Percentiles rank a stretch among this genome's conserved stretches.
Conservation (phyloP, 2,329 filamentous ascomycete species). For the Bimuria novae-zelandiae region DNA sequence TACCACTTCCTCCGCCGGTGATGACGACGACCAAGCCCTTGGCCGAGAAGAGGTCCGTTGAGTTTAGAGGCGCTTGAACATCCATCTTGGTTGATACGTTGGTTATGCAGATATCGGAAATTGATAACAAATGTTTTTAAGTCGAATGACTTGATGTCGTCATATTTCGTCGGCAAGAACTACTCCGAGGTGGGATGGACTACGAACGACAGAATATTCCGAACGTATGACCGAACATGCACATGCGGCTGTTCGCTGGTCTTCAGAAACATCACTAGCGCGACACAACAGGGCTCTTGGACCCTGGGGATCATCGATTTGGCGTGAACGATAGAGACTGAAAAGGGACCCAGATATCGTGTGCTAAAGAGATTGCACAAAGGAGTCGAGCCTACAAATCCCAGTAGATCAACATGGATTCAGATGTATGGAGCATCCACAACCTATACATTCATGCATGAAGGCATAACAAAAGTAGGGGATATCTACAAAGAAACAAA, state of each 20-base stretch:
- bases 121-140: neutral
- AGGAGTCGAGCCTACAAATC: too few relatives aligned
- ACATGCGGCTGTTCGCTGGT: too few relatives aligned
- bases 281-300: too few relatives aligned
- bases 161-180: neutral
- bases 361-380: too few relatives aligned
- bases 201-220: too few relatives aligned
- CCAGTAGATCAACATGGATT: neutral
- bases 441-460: conserved; percentile 3
- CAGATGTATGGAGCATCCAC: neutral
- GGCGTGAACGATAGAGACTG: too few relatives aligned
- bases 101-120: neutral
- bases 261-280: too few relatives aligned
- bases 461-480: conserved; percentile 33
- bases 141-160: neutral
- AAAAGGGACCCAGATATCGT: too few relatives aligned
- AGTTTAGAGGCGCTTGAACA: conserved; percentile 38
- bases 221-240: too few relatives aligned
- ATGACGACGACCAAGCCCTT: conserved; percentile 48
- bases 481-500: conserved; percentile 38
- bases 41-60: conserved; percentile 45
- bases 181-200: too few relatives aligned
- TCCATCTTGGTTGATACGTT: conserved; percentile 34
- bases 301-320: too few relatives aligned
- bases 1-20: conserved; percentile 50